These are phyloP conservation scores for Phaeosphaeria sp. DNA, from an alignment of 2,329 filamentous ascomycete species.

Conservation along the genomic window DNA sequence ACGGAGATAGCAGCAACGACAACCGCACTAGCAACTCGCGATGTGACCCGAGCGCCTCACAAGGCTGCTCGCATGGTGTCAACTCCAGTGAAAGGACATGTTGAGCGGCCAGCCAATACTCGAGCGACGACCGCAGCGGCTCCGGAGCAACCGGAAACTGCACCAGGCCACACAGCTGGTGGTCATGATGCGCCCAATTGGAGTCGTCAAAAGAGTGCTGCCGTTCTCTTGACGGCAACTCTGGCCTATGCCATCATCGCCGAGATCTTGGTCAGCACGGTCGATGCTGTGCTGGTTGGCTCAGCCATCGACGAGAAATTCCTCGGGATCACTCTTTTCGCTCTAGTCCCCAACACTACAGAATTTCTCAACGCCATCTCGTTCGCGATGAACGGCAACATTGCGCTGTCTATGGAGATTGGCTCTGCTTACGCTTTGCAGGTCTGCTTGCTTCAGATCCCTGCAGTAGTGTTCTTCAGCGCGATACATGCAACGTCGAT, in stretches of 20 bases:
- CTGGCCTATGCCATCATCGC: slow-evolving; percentile 95
- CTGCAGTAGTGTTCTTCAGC: slow-evolving; percentile 89
- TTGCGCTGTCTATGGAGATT: slow-evolving; percentile 98
- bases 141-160: slow-evolving; percentile 52
- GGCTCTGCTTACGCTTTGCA: slow-evolving; percentile 96
- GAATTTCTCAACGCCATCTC: slow-evolving; percentile 99
- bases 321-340: slow-evolving; percentile 93
- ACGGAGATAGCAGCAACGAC: slow-evolving; percentile 94
- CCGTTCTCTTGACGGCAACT: slow-evolving; percentile 89
- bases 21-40: slow-evolving; percentile 83
- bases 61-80: slow-evolving; percentile 56
- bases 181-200: slow-evolving; percentile 99
- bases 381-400: slow-evolving; percentile 99
- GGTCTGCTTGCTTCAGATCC: slow-evolving; percentile 93
- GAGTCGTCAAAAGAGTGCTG: slow-evolving; percentile 87
- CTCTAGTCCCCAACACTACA: slow-evolving; percentile 95
- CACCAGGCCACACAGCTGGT: slow-evolving; percentile 54
- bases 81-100: slow-evolving; percentile 42
- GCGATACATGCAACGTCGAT: slow-evolving; percentile 71
- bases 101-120: slow-evolving; percentile 48
- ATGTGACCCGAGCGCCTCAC: slow-evolving; percentile 66
- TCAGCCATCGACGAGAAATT: slow-evolving; percentile 97
- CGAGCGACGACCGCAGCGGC: slow-evolving; percentile 52
- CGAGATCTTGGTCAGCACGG: slow-evolving; percentile 94
- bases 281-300: slow-evolving; percentile 92